These are phyloP conservation scores for Mycocentrospora acerina DNA, from an alignment of 2,329 filamentous ascomycete species.

Conservation along the genomic window DNA sequence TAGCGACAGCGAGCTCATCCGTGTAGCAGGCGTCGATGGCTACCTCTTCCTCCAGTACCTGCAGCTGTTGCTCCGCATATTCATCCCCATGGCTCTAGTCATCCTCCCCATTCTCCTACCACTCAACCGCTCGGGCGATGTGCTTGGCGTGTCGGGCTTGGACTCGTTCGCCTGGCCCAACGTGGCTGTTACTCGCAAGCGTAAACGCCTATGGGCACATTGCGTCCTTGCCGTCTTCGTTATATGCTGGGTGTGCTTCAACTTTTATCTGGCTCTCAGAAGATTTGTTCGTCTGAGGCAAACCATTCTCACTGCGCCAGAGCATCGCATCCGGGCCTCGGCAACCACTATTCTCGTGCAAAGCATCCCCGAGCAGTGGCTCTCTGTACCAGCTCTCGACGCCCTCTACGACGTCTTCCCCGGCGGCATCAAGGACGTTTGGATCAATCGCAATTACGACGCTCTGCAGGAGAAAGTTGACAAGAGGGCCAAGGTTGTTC, in stretches of 20 bases:
- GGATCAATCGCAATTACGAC: conserved; percentile 90
- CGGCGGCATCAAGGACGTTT: conserved; percentile 91
- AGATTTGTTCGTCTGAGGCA: conserved; percentile 93
- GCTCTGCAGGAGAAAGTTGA: conserved; percentile 82
- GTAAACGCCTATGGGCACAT: conserved; percentile 79
- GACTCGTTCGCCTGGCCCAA: conserved; percentile 89
- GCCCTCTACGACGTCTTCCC: conserved; percentile 95
- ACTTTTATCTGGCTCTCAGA: conserved; percentile 82
- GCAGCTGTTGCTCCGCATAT: conserved; percentile 84
- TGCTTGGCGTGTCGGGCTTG: conserved; percentile 55
- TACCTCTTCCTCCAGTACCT: conserved; percentile 97
- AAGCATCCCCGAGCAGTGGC: conserved; percentile 88
- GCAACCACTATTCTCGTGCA: conserved; percentile 94
- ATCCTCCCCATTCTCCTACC: conserved; percentile 85
- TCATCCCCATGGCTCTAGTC: conserved; percentile 75
- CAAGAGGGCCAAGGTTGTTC: conserved; percentile 69
- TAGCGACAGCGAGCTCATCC: conserved; percentile 81
- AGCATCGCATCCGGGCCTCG: conserved; percentile 89
- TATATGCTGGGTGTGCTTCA: conserved; percentile 79
- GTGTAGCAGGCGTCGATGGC: conserved; percentile 92
- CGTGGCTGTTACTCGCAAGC: conserved; percentile 62
- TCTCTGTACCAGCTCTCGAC: conserved; percentile 76
- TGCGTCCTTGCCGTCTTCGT: conserved; percentile 75
- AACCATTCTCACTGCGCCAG: conserved; percentile 89
- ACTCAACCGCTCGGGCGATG: conserved; percentile 73